Conservation (phyloP, 768 basidiomycete species). For the Mycena rebaudengoi region DNA sequence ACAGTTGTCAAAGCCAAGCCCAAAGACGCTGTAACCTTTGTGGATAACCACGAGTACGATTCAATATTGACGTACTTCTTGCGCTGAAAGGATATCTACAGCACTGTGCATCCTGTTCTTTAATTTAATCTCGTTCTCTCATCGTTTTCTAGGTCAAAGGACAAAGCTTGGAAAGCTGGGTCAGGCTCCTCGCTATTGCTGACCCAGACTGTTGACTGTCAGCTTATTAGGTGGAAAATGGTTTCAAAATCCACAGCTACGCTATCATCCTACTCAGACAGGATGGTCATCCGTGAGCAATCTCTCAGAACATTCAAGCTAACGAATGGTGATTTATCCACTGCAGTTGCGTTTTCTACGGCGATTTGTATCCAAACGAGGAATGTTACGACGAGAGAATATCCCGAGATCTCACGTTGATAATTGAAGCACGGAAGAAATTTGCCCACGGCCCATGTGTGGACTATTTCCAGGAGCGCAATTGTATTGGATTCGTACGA, state of each 20-base stretch:
- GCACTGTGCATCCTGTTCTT: conserved; percentile 60
- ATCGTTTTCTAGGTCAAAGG: conserved; percentile 56
- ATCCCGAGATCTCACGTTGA: conserved; percentile 56
- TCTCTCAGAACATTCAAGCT: not conserved
- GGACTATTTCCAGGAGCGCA: conserved; percentile 66
- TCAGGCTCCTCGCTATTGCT: conserved; percentile 39
- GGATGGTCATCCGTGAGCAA: conserved; percentile 76
- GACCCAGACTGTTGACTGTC: not conserved
- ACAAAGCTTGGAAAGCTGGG: conserved; percentile 86
- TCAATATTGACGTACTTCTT: not conserved
- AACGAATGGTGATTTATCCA: not conserved
- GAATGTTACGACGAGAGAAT: conserved; percentile 69
- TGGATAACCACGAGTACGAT: conserved; percentile 89
- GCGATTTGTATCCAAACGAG: conserved; percentile 77
- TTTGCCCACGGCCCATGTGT: conserved; percentile 71
- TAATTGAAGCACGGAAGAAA: conserved; percentile 69
- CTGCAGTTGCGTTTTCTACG: conserved; percentile 85
- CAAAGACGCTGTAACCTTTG: conserved; percentile 87
- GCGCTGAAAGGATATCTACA: conserved; percentile 35
- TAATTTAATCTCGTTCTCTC: not conserved
- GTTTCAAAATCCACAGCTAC: conserved; percentile 86
- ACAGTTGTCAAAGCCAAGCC: conserved; percentile 77
- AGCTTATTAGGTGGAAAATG: conserved; percentile 63
- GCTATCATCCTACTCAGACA: conserved; percentile 78
- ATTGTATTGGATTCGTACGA: conserved; percentile 83